These are phyloP conservation scores for Cyclotella sp. DNA, from an alignment of 108 stramenopile species.

Conservation along the genomic window DNA sequence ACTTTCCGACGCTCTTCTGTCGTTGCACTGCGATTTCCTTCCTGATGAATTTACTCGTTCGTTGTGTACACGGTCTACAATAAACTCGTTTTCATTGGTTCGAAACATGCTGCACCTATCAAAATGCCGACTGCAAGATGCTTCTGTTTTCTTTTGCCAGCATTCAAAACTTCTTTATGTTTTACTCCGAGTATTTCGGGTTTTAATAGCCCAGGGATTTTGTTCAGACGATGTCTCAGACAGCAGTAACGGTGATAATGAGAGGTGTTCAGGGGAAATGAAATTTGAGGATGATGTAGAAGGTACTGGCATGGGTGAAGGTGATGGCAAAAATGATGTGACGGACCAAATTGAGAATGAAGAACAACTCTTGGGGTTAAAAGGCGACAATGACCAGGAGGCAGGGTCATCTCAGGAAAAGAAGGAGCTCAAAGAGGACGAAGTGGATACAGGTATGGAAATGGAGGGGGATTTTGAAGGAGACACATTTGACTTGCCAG, in stretches of 20 bases:
- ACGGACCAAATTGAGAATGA: conserved; percentile 98
- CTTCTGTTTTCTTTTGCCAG: conserved; percentile 58
- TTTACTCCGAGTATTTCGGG: conserved; percentile 87
- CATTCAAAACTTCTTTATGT: conserved; percentile 89
- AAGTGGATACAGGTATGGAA: conserved; percentile 98
- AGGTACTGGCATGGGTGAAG: conserved; percentile 99
- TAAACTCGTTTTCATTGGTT: conserved; percentile 60
- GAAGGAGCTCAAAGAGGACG: conserved; percentile 90
- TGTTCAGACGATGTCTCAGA: conserved; percentile 91
- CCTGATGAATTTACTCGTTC: conserved; percentile 41
- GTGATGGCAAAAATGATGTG: conserved; percentile 96
- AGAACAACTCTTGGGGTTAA: conserved; percentile 95
- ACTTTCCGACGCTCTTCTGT: conserved; percentile 38
- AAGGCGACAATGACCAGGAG: conserved; percentile 78
- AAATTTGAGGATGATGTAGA: conserved; percentile 95
- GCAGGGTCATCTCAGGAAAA: conserved; percentile 55
- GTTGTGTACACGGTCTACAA: conserved; percentile 43
- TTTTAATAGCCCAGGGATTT: conserved; percentile 91
- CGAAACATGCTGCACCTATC: conserved; percentile 41
- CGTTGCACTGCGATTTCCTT: conserved; percentile 32
- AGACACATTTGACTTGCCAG: conserved; percentile 93
- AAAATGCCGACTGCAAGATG: conserved; percentile 45
- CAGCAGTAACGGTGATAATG: conserved; percentile 72
- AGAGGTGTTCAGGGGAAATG: conserved; percentile 75
- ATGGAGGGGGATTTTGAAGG: conserved; percentile 98